phyloP scores from a whole-genome alignment of 169 alveolate species.

The Plasmodium vinckei region DNA sequence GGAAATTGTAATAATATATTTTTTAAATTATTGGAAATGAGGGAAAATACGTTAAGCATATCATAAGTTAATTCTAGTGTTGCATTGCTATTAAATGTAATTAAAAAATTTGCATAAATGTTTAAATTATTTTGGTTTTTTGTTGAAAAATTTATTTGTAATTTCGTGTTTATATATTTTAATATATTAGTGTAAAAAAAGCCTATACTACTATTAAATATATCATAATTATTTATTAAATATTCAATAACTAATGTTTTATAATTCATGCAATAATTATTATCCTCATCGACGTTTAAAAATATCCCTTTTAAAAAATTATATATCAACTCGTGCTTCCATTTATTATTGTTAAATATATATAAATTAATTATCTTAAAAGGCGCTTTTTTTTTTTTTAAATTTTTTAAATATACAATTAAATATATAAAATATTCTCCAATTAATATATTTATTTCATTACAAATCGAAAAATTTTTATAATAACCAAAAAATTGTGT shows the following conservation, averaged over 20 bases:
- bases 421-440: constrained; percentile 75
- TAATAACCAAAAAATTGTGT: constrained; percentile 66
- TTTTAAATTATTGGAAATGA: constrained; percentile 71
- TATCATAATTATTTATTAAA: constrained; percentile 63
- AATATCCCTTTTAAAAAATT: constrained; percentile 63
- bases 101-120: constrained; percentile 71
- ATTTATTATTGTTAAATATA: constrained; percentile 55
- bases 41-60: constrained; percentile 35
- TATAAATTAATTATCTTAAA: constrained; percentile 32
- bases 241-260: constrained; percentile 73
- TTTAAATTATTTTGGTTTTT: constrained; percentile 76
- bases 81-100: constrained; percentile 40
- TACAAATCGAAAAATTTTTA: constrained; percentile 36
- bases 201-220: constrained; percentile 16
- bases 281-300: constrained; percentile 10
- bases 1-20: constrained; percentile 68
- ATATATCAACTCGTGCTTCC: constrained; percentile 63
- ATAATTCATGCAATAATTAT: constrained; percentile 21
- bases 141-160: constrained; percentile 64
- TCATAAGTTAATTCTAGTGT: constrained; percentile 49
- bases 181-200: constrained; percentile 40
- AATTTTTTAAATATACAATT: constrained; percentile 40
- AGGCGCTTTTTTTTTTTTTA: constrained; percentile 48
- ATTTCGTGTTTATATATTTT: constrained; percentile 55
- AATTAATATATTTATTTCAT: constrained; percentile 67